Conservation (phyloP, 2,329 filamentous ascomycete genomes). For the Grosmannia huntii region DNA sequence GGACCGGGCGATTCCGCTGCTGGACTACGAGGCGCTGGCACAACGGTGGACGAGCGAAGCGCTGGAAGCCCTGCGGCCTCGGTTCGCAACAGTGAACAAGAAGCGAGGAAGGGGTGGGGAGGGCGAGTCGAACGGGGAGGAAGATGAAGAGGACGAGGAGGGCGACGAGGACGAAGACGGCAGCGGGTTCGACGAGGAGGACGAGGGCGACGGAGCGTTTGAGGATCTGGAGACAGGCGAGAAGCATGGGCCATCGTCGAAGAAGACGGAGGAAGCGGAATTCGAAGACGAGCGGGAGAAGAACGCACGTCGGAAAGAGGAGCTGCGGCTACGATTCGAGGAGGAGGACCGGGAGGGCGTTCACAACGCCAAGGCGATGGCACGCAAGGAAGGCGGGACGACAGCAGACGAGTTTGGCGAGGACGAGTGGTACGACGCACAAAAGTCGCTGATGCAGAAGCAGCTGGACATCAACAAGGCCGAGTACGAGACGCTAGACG, state of each 20-base stretch:
- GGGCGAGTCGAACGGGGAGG: slow-evolving; percentile 46
- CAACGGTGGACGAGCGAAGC: slow-evolving; percentile 76
- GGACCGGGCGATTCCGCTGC: slow-evolving; percentile 64
- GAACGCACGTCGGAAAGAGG: slow-evolving; percentile 87
- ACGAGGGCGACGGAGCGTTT: slow-evolving; percentile 69
- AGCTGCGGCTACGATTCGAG: slow-evolving; percentile 87
- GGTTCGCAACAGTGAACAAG: slow-evolving; percentile 53
- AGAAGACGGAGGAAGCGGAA: slow-evolving; percentile 22
- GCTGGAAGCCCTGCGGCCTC: slow-evolving; percentile 57
- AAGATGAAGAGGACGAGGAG: slow-evolving; percentile 50
- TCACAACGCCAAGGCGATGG: slow-evolving; percentile 74
- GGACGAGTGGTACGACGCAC: slow-evolving; percentile 96
- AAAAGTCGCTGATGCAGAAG: slow-evolving; percentile 90
- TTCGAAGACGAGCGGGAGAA: slow-evolving; percentile 65
- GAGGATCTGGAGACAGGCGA: slow-evolving; percentile 77
- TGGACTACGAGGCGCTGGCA: slow-evolving; percentile 70
- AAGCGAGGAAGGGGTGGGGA: slow-evolving; percentile 37
- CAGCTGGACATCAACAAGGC: slow-evolving; percentile 94
- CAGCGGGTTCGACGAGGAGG: slow-evolving; percentile 37
- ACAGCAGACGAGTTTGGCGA: slow-evolving; percentile 73
- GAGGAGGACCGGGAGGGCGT: slow-evolving; percentile 97
- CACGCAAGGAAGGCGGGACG: slow-evolving; percentile 50
- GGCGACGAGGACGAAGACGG: slow-evolving; percentile 19
- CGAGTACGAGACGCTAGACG: slow-evolving; percentile 81
- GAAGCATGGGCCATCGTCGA: slow-evolving; percentile 27